Evolutionary conservation across 2,329 filamentous ascomycete species (phyloP), one percentile per base, ranked within the genome.

Genomic region (Xylaria sp.): DNA sequence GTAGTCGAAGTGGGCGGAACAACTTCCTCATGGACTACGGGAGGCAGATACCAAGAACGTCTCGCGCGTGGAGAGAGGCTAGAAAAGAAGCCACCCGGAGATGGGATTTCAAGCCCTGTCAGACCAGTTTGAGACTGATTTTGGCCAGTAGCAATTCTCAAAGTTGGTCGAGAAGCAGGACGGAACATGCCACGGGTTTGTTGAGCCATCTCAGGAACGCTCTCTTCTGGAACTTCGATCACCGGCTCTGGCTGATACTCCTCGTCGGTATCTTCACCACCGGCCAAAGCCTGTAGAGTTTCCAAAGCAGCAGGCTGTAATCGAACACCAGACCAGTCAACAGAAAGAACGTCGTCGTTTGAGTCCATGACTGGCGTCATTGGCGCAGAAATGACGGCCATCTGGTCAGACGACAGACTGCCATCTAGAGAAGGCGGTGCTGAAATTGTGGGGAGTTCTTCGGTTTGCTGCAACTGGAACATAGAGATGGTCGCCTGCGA

Each of bases 1-100:
- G 89, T 92, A 35, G 91, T 91, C 1, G 93, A 96, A 0, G 91
- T 93, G 1, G 92, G 92, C 0, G 85, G 85, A 2, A 77, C 75
- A 63, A 79, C 71, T 16, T 80, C 81, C 6, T 83, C 80, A 10
- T 82, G 80, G 18, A 80, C 79, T 66, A 74, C 76, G 34, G 76
- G 76, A 9, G 81, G 79, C 61, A 87, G 77, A 69, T 91, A 86
- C 93, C 93, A 97, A 10, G 92, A 94, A 69, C 87, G 86, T 55
- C 92, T 85, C 44, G 88, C 86, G 56, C 85, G 83, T 2, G 88
- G 84, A 44, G 89, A 90, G 34, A 97, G 82, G 0, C 89, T 91
- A 1, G 90, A 90, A 75, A 97, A 97, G 79, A 97, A 97, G 0
- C 89, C 91, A 30, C 91, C 89, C 0, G 93, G 93, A 0, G 93